Percentiles rank a stretch among this genome's conserved stretches.
phyloP scores from a whole-genome alignment of 768 basidiomycete genomes.

The Rhizopogon rudus region DNA sequence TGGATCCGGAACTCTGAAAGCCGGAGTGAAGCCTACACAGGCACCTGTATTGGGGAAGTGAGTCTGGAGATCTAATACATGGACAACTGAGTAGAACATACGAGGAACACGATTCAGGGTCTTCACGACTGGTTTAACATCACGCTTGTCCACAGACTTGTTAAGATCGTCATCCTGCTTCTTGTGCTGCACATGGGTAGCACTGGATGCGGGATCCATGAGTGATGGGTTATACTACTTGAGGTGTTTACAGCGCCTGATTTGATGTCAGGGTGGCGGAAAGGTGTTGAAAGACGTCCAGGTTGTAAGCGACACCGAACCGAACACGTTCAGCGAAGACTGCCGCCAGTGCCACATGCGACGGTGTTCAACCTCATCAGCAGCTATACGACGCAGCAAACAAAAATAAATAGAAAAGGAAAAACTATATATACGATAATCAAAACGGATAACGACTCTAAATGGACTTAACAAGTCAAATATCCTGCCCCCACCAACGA shows the following conservation, averaged over 20 bases:
- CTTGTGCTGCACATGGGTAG: conserved; percentile 43
- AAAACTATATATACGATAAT: neutral
- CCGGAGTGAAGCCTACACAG: conserved; percentile 49
- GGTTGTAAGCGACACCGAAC: conserved; percentile 14
- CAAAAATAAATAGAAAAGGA: neutral
- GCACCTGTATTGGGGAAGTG: conserved; percentile 47
- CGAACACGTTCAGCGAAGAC: conserved; percentile 3
- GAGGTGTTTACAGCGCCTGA: neutral
- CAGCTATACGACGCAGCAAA: neutral
- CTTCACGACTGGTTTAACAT: conserved; percentile 68
- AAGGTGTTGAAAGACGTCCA: conserved; percentile 8
- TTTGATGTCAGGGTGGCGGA: conserved; percentile 10
- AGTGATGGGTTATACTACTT: neutral
- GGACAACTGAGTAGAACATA: conserved; percentile 38
- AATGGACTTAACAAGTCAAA: neutral
- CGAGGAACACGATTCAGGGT: conserved; percentile 85
- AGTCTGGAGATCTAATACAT: neutral
- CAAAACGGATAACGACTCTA: neutral
- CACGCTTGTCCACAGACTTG: conserved; percentile 44
- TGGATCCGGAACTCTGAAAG: conserved; percentile 8
- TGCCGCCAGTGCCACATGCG: neutral
- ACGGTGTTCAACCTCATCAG: neutral
- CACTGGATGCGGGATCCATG: conserved; percentile 16
- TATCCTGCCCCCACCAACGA: neutral
- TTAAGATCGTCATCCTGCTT: conserved; percentile 43